Evolutionary conservation across 2,329 filamentous ascomycete genomes (phyloP), one percentile per base, ranked within the genome.

Genomic region (Trichothecium sympodiale): DNA sequence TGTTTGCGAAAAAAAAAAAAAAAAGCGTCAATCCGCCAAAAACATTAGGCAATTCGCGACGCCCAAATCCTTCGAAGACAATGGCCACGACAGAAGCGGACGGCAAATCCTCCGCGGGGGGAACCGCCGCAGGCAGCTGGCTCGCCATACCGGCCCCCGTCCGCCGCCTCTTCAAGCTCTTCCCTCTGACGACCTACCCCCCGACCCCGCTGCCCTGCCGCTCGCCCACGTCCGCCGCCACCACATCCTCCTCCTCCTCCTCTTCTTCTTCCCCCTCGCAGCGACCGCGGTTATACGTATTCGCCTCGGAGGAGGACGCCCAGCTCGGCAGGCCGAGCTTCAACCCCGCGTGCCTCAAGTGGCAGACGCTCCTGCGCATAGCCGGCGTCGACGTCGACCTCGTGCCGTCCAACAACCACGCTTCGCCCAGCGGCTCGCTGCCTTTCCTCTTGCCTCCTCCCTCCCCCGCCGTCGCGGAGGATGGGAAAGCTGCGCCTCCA

Each of bases 271-370:
- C 10, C 20, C 10, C 20, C 50, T 35, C 53, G 61, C 36, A 54
- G 15, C 54, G 64, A 5, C 66, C 71, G 42, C 69, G 74, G 8
- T 65, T 98, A 8, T 87, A 87, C 56, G 67, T 94, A 38, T 96
- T 95, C 59, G 72, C 75, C 41, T 31, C 25, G 8, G 74, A 70
- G 12, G 61, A 69, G n/a, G 80, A 76, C 48, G 81, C 77, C 25
- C 55, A 57, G 38, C 52, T 53, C 28, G 77, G 77, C 4, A 61
- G 65, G 20, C 83, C 87, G 17, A 93, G 85, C 44, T 94, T 82
- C 62, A 96, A 96, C 55, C 91, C 91, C 9, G 77, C 79, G 39
- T 98, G 91, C 64, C 67, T 96, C 51, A 94, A 89, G 65, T 96
- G 87, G 87, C 91, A 94, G 86, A 79, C 87, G 20, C 91, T 86